These are phyloP conservation scores for Erythrophleum ivorense DNA, from an alignment of 331 rosid species.

Conservation along the genomic window DNA sequence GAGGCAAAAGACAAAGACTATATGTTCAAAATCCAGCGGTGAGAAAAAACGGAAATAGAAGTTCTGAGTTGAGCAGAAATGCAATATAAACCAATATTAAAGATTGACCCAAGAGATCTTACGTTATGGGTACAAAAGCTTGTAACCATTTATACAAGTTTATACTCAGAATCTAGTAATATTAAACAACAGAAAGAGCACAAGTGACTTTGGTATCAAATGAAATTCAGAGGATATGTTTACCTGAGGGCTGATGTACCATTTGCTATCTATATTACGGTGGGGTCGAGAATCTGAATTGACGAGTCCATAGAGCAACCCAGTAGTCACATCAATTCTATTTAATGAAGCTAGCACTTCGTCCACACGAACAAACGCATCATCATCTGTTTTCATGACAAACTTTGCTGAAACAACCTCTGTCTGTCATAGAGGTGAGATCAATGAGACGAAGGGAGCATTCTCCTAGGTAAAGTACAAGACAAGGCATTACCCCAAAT, in stretches of 20 bases:
- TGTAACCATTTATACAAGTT: not conserved
- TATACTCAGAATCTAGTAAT: slow-evolving; percentile 27
- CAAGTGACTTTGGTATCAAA: slow-evolving; percentile 3
- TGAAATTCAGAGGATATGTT: slow-evolving; percentile 14
- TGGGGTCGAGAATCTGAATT: slow-evolving; percentile 91
- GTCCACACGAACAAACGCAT: slow-evolving; percentile 93
- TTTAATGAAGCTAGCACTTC: slow-evolving; percentile 79
- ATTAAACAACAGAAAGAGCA: not conserved
- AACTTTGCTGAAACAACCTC: slow-evolving; percentile 91
- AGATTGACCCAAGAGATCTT: not conserved
- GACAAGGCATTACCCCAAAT: slow-evolving; percentile 77
- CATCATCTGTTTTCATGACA: slow-evolving; percentile 99
- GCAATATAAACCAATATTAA: slow-evolving; percentile 3
- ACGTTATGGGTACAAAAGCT: not conserved
- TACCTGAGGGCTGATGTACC: slow-evolving; percentile 95
- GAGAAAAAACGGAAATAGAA: not conserved
- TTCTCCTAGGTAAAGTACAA: slow-evolving; percentile 39
- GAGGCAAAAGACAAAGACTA: not conserved
- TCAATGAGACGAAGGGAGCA: slow-evolving; percentile 42
- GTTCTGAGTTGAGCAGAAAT: slow-evolving; percentile 7
- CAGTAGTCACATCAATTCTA: slow-evolving; percentile 57
- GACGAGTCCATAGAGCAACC: slow-evolving; percentile 91
- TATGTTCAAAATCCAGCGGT: not conserved
- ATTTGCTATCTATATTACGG: slow-evolving; percentile 86
- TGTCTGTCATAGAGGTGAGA: slow-evolving; percentile 66